Base-by-base conservation (phyloP, 2,329 filamentous ascomycete species). In the Pseudogymnoascus sp. region DNA sequence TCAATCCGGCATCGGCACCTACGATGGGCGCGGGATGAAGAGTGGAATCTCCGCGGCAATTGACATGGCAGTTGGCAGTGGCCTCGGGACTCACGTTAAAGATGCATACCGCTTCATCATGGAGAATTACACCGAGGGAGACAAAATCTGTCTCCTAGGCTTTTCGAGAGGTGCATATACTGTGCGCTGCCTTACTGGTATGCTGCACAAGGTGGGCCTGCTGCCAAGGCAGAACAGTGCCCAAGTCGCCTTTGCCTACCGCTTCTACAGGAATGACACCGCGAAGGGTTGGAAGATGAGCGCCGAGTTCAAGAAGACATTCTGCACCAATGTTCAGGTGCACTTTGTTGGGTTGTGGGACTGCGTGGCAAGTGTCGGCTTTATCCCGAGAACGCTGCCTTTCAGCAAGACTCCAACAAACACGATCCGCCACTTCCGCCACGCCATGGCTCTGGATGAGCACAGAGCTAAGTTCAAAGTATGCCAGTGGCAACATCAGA, bases 141-240 rank as follows among this genome's bases (percentile, higher is more conserved):
- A 81, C 64, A 76, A 77, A 50, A 80, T 81, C 24, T 81, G 76
- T 66, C 73, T 81, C 16, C 76, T 81, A 24, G 79, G 79, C 3
- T 81, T 81, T 70, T 80, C 78, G 0, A 71, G 79, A 63, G 79
- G 78, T 12, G 77, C 79, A 4, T 82, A 82, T 61, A 82, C 80
- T 1, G 79, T 79, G 14, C 75, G 80, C 3, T 82, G 81, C 62
- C 71, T 82, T 3, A 72, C 75, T 16, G 76, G 75, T 2, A 78
- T 78, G 76, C 69, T 78, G 6, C 76, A 78, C 68, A 78, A 78
- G 66, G 76, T 78, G 26, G 76, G 76, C 5, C 67, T 73, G 65
- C 62, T 78, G 72, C 68, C 68, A 11, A 87, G 89, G 61, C 90
- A 91, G 10, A 96, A 96, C 69, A 89, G 59, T 0, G 70, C 72